Percentiles rank a stretch among this genome's conserved stretches.
Conservation (phyloP, 768 basidiomycete species). For the Mycena metata region DNA sequence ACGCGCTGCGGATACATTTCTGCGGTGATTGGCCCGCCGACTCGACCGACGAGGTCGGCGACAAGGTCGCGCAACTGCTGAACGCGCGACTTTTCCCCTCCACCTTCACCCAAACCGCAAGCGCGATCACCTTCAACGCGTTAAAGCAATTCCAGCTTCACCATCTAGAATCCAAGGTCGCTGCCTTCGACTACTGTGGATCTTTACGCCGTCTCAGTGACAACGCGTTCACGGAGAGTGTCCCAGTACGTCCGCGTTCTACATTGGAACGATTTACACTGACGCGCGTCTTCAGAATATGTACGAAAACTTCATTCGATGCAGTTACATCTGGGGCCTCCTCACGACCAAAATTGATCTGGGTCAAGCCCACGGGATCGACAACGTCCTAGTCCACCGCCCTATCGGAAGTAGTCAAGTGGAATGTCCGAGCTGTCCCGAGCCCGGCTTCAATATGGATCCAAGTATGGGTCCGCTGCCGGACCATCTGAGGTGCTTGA, state of each 20-base stretch:
- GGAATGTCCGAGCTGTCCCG: constrained; percentile 22
- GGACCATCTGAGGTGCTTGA: not conserved
- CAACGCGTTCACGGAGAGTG: constrained; percentile 9
- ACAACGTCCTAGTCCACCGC: not conserved
- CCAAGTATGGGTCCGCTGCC: not conserved
- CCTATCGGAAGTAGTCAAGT: not conserved
- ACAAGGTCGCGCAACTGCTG: not conserved
- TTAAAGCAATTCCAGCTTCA: constrained; percentile 10
- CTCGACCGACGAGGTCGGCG: not conserved
- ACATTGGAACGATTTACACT: too few relatives aligned
- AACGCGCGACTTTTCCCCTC: constrained; percentile 5
- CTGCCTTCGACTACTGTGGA: constrained; percentile 10
- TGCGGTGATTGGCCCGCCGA: not conserved
- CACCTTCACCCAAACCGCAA: not conserved
- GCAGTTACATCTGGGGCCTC: not conserved
- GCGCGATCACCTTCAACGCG: constrained; percentile 8
- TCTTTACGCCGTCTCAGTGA: constrained; percentile 9
- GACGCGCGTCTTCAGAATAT: not conserved
- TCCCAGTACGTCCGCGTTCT: not conserved
- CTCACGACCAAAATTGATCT: not conserved
- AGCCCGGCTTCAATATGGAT: constrained; percentile 30
- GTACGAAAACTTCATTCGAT: constrained; percentile 20
- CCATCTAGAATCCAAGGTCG: not conserved
- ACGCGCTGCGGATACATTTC: not conserved
- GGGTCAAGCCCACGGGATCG: constrained; percentile 1